Evolutionary conservation across 108 stramenopile species (phyloP).

Genomic region (Mediolabrus comicus): DNA sequence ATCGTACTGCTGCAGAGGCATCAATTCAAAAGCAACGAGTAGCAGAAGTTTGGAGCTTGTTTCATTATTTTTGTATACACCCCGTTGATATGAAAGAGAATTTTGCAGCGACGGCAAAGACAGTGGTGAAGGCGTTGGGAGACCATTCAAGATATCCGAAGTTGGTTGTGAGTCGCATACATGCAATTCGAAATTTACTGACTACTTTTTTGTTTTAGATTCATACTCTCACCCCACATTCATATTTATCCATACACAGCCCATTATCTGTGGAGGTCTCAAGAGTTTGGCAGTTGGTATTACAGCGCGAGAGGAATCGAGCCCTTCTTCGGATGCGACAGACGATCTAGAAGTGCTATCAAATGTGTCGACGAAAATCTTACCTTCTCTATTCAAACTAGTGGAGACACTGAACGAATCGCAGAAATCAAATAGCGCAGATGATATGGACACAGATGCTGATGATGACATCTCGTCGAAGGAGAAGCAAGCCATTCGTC

Average conservation of each 20-base stretch:
- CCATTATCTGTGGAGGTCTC: conserved; percentile 56
- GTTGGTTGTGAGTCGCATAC: conserved; percentile 56
- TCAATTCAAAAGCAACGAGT: conserved; percentile 45
- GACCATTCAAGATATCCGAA: conserved; percentile 78
- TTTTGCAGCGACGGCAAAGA: conserved; percentile 56
- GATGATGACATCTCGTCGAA: conserved; percentile 22
- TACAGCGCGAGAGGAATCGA: conserved; percentile 18
- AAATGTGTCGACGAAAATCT: conserved; percentile 51
- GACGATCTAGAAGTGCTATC: conserved; percentile 45
- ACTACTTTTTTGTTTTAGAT: neutral
- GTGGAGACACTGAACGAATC: conserved; percentile 57
- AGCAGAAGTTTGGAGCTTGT: conserved; percentile 70
- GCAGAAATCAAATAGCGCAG: conserved; percentile 5
- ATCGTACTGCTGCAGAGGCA: conserved; percentile 47
- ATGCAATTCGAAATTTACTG: neutral
- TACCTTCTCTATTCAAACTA: conserved; percentile 69
- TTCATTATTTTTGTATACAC: conserved; percentile 62
- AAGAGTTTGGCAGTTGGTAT: conserved; percentile 51
- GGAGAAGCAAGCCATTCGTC: conserved; percentile 18
- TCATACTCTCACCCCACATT: neutral
- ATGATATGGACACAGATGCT: conserved; percentile 36
- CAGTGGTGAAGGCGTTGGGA: conserved; percentile 63
- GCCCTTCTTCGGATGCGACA: conserved; percentile 13
- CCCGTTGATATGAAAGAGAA: conserved; percentile 59
- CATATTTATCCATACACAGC: conserved; percentile 24